Evolutionary conservation across 306 rosid species (phyloP), one percentile per base, ranked within the genome.

Genomic region (Malus fusca): DNA sequence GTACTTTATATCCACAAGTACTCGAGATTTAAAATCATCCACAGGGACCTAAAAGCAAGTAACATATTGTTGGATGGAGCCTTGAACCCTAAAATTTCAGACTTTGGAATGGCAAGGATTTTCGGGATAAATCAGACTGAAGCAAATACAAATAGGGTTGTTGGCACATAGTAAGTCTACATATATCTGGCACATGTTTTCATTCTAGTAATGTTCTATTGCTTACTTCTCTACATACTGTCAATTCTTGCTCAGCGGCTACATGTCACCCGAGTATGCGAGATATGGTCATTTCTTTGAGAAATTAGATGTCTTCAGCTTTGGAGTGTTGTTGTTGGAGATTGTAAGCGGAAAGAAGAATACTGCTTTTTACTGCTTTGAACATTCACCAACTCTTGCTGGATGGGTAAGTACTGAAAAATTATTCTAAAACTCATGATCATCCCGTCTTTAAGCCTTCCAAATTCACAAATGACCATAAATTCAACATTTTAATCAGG

Each of bases 181-280:
- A 26, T 26, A 26, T 26, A 26, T 26, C 26, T 26, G 10, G 11
- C 37, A 62, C 67, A 62, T 62, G 37, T 7, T 48, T 46, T 14
- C 55, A 69, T 25, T 68, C 22, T 30, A 10, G 19, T 51, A 18
- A 28, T 37, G 42, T 37, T 37, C 42, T 37, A 37, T 37, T 7
- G 42, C 42, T 35, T 7, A 35, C 42, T 35, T 35, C 42, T 35
- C 40, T 35, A 70, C 43, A 8, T 21, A 25, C 17, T 26, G 1
- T 51, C 25, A 31, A 44, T 55, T 26, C 14, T 0, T 72, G 40
- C 31, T 3, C 67, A 81, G 66, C 3, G 66, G 83, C 6, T 79
- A 68, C 79, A 79, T 79, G 75, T 60, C 66, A 43, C 79, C 79
- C 1, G 72, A 80, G 4, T 74, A 80, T 74, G 79, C 72, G 1